A percentile compares a stretch with the other conserved stretches of the same genome.
phyloP scores from a whole-genome alignment of 208 protist species.

The Leishmania turanica region DNA sequence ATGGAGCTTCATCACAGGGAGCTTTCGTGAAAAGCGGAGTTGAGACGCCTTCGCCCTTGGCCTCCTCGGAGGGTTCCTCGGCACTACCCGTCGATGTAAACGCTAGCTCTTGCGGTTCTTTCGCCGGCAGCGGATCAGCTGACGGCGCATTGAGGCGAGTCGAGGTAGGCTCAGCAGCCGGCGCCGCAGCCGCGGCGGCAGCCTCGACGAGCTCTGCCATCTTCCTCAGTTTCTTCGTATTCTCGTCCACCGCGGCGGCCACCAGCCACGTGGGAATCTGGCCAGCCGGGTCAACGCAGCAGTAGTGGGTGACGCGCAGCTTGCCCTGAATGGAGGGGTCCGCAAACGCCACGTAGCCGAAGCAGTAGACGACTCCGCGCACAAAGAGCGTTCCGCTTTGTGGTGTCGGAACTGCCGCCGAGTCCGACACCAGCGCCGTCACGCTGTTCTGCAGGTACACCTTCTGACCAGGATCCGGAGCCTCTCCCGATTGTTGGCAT shows the following conservation, averaged over 20 bases:
- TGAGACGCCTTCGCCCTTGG: background rate
- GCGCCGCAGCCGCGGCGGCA: background rate
- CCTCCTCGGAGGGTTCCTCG: background rate
- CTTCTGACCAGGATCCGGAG: background rate
- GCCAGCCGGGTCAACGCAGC: conserved; percentile 52
- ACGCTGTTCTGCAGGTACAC: conserved; percentile 41
- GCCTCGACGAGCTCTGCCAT: conserved; percentile 16
- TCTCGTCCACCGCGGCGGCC: conserved; percentile 27
- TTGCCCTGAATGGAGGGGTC: background rate
- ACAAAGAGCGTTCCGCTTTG: conserved; percentile 10
- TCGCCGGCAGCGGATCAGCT: background rate
- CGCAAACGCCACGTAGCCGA: conserved; percentile 39
- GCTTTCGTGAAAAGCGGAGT: background rate
- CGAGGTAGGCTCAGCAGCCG: background rate
- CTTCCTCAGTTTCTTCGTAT: conserved; percentile 36
- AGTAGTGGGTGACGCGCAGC: conserved; percentile 38
- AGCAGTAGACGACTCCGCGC: conserved; percentile 42
- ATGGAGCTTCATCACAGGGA: background rate
- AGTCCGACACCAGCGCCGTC: conserved; percentile 2
- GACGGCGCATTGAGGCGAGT: background rate
- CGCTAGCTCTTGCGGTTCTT: background rate
- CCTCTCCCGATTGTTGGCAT: background rate
- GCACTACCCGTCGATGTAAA: background rate
- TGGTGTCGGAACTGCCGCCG: background rate
- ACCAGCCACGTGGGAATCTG: conserved; percentile 52